phyloP scores from a whole-genome alignment of 495 filamentous ascomycete genomes.

The Penicillium bovifimosum region DNA sequence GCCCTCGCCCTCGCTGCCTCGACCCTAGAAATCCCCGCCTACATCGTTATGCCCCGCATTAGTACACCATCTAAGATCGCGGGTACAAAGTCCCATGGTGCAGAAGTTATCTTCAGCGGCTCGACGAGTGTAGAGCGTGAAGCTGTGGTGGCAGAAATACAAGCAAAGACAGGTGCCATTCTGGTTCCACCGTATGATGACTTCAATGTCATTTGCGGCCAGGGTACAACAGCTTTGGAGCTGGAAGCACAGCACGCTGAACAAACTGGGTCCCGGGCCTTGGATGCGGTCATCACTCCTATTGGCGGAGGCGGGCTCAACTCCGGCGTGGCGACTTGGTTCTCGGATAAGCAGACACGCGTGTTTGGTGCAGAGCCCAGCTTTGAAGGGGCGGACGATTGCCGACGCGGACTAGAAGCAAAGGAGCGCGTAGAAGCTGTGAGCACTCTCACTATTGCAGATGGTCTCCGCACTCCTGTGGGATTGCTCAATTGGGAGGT shows the following conservation, averaged over 20 bases:
- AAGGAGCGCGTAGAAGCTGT: constrained; percentile 60
- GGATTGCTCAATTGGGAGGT: constrained; percentile 74
- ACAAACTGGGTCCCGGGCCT: constrained; percentile 14
- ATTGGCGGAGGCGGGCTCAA: constrained; percentile 88
- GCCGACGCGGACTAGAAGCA: constrained; percentile 56
- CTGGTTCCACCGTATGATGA: constrained; percentile 90
- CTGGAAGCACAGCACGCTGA: constrained; percentile 63
- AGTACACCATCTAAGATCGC: constrained; percentile 80
- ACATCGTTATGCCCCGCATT: constrained; percentile 89
- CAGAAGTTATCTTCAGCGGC: constrained; percentile 76
- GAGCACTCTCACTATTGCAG: constrained; percentile 75
- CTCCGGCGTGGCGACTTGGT: constrained; percentile 72
- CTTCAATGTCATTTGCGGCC: constrained; percentile 82
- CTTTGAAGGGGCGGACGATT: constrained; percentile 82
- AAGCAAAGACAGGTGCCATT: constrained; percentile 62
- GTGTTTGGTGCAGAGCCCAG: constrained; percentile 92
- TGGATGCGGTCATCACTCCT: constrained; percentile 81
- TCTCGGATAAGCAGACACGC: constrained; percentile 55
- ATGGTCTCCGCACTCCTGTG: constrained; percentile 82
- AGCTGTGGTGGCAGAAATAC: constrained; percentile 61
- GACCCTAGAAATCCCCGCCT: constrained; percentile 56
- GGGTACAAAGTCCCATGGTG: constrained; percentile 69
- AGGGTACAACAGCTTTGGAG: constrained; percentile 86
- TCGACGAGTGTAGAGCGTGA: constrained; percentile 76
- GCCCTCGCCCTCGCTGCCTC: constrained; percentile 83